Evolutionary conservation across 192 early-diverging fungal genomes (phyloP).

Genomic region (Coemansia sp.): DNA sequence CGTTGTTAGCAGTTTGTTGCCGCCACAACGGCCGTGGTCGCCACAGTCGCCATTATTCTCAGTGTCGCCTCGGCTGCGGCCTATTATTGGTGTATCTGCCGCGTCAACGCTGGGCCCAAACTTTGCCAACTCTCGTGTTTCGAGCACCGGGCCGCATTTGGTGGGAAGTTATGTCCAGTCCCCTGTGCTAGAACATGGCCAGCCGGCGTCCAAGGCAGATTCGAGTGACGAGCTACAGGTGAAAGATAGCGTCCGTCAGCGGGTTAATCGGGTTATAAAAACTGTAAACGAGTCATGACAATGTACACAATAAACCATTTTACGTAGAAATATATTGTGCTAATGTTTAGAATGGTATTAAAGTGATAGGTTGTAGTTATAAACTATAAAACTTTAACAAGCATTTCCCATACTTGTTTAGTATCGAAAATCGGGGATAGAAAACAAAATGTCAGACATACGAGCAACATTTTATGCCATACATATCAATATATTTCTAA

Average conservation of each 20-base stretch:
- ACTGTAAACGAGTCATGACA: constrained; percentile 48
- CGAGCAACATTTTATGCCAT: too few species aligned
- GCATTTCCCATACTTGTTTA: too few species aligned
- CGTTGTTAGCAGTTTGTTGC: constrained; percentile 4
- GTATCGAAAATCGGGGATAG: too few species aligned
- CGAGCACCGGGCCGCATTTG: constrained; percentile 15
- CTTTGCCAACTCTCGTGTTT: constrained; percentile 17
- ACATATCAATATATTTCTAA: too few species aligned
- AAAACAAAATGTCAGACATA: too few species aligned
- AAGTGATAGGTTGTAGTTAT: too few species aligned
- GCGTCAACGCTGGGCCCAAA: constrained; percentile 23
- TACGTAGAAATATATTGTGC: too few species aligned
- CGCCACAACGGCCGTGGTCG: constrained; percentile 26
- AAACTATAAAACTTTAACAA: too few species aligned
- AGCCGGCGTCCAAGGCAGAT: background rate
- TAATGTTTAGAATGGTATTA: too few species aligned
- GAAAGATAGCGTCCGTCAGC: constrained; percentile 52
- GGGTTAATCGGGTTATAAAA: constrained; percentile 42
- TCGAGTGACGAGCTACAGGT: constrained; percentile 35
- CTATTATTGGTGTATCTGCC: constrained; percentile 36
- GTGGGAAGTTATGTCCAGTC: constrained; percentile 4
- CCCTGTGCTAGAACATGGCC: background rate
- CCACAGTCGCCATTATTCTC: constrained; percentile 13
- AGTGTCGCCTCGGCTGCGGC: constrained; percentile 38
- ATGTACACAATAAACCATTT: too few species aligned